Conservation (phyloP, 2,329 filamentous ascomycete species). For the Emericellopsis atlantica region DNA sequence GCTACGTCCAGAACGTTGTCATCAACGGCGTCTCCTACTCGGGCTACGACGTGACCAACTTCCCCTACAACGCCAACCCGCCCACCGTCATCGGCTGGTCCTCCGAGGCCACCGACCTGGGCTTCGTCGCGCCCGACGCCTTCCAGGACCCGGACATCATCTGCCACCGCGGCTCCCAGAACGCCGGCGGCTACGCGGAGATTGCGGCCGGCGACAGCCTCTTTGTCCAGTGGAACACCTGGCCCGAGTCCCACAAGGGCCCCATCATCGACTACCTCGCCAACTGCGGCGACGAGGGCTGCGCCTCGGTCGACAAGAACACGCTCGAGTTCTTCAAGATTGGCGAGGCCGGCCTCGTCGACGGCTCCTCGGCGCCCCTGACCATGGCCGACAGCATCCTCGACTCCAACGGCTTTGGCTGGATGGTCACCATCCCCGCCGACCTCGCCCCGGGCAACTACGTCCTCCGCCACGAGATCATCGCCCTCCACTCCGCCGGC, state of each 20-base stretch:
- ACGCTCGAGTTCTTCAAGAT: slow-evolving; percentile 51
- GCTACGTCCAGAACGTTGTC: slow-evolving; percentile 13
- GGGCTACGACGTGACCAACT: slow-evolving; percentile 9
- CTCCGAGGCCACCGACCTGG: slow-evolving; percentile 21
- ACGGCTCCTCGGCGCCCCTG: slow-evolving; percentile 25
- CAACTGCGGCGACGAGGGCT: slow-evolving; percentile 39
- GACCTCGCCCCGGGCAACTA: slow-evolving; percentile 22
- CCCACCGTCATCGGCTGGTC: slow-evolving; percentile 5
- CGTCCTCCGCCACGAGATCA: slow-evolving; percentile 35
- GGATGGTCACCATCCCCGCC: slow-evolving; percentile 16
- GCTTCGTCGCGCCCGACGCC: slow-evolving; percentile 28
- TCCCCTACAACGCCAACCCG: slow-evolving; percentile 6
- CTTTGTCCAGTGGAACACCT: slow-evolving; percentile 24
- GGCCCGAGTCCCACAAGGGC: slow-evolving; percentile 27
- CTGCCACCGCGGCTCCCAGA: slow-evolving; percentile 26
- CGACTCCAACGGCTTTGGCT: slow-evolving; percentile 21
- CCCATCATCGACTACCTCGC: slow-evolving; percentile 53
- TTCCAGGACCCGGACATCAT: slow-evolving; percentile 25
- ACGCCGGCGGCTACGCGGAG: slow-evolving; percentile 19
- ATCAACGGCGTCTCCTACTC: slow-evolving; percentile 11
- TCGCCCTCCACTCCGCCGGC: slow-evolving; percentile 29
- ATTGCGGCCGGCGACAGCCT: slow-evolving; percentile 24
- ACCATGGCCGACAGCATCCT: slow-evolving; percentile 21
- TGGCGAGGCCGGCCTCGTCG: slow-evolving; percentile 35
- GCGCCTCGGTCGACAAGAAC: slow-evolving; percentile 35